Evolutionary conservation across 140 eudicot species (phyloP).

Genomic region (Ambrosia hybrid): DNA sequence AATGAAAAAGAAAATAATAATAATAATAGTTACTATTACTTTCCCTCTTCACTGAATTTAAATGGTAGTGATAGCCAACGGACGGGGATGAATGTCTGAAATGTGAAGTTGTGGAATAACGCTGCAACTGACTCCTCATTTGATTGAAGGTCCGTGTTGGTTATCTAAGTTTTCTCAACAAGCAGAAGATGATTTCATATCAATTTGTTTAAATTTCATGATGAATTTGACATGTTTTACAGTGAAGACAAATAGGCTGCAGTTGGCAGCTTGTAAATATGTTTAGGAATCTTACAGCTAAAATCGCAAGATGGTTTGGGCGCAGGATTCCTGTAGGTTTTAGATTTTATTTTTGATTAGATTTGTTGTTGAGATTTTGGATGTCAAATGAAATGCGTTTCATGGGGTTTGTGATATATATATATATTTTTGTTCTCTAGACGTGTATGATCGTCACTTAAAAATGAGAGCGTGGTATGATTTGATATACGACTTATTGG

Average conservation of each 20-base stretch:
- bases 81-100: neutral
- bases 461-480: neutral
- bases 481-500: no score
- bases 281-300: constrained; percentile 16
- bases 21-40: no score
- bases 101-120: constrained; percentile 29
- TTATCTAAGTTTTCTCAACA: neutral
- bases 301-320: constrained; percentile 11
- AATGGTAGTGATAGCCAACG: constrained; percentile 16
- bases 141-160: constrained; percentile 20
- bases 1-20: neutral
- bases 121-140: constrained; percentile 28
- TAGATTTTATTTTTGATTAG: constrained; percentile 11
- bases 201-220: neutral
- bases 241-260: constrained; percentile 16
- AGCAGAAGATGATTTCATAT: constrained; percentile 6
- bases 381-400: neutral
- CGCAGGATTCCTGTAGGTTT: constrained; percentile 16
- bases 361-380: constrained; percentile 1
- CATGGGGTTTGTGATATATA: neutral
- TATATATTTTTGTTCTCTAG: neutral
- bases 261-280: constrained; percentile 35
- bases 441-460: neutral
- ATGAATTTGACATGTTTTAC: constrained; percentile 11
- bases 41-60: neutral